Evolutionary conservation across 768 basidiomycete species (phyloP).

Genomic region (Tulasnella sp.): DNA sequence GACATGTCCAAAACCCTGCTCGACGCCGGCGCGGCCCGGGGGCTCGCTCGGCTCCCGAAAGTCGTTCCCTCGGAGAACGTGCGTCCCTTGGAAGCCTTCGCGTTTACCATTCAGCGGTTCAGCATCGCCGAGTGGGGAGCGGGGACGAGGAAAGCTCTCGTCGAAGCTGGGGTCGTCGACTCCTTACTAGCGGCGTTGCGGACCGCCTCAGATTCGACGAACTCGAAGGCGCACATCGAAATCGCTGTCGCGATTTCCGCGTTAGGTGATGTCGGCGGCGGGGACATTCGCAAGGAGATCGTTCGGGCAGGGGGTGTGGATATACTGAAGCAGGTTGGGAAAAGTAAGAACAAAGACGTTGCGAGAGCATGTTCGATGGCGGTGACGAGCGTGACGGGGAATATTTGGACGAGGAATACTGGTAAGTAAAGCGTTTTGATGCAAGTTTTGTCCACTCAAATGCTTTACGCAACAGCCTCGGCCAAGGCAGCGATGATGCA

Average conservation of each 20-base stretch:
- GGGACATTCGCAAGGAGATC: constrained; percentile 13
- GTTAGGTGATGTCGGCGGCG: constrained; percentile 13
- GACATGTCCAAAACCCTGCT: constrained; percentile 12
- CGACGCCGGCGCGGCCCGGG: constrained; percentile 10
- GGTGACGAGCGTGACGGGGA: constrained; percentile 11
- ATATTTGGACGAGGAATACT: constrained; percentile 13
- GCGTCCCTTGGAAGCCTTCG: constrained; percentile 9
- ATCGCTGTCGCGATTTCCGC: constrained; percentile 2
- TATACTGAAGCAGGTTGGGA: constrained; percentile 11
- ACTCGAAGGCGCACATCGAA: constrained; percentile 10
- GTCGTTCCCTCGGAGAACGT: constrained; percentile 9
- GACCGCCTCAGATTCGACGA: constrained; percentile 9
- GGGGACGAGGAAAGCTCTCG: constrained; percentile 10
- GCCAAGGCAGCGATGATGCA: constrained; percentile 12
- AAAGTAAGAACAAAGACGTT: background rate
- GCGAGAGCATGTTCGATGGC: constrained; percentile 8
- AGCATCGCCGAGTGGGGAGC: constrained; percentile 8
- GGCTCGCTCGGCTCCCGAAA: constrained; percentile 9
- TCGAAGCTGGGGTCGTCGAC: constrained; percentile 13
- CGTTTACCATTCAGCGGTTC: constrained; percentile 13
- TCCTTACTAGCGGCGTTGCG: constrained; percentile 10
- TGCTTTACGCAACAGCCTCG: background rate
- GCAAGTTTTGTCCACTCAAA: background rate
- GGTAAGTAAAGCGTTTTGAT: background rate
- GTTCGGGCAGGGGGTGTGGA: constrained; percentile 13